Base-by-base conservation (phyloP, 164 flowering plant genomes). In the Warburgia ugandensis region DNA sequence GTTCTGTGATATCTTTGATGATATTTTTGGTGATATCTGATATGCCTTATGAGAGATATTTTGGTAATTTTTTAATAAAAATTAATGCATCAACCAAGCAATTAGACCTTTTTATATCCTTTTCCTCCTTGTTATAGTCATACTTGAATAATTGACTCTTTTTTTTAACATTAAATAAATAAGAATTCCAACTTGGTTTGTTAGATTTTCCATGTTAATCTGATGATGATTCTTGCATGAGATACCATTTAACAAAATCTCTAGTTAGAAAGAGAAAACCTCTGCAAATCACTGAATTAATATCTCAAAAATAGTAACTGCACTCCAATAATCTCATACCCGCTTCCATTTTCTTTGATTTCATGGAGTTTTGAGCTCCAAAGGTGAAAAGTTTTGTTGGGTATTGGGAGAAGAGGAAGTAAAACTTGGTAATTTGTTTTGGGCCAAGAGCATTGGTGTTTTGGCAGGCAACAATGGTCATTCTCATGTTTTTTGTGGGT, bases 381-480 rank as follows among this genome's bases (percentile, higher is more conserved):
- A 3, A 20, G 20, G 25, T 38, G 10, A 42, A 20, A 26, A 38
- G 0, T 29, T 40, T 45, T n/a, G 4, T 37, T 54, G 60, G 65
- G 67, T 40, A 21, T 51, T 32, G 38, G 63, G 14, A 17, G 52
- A 20, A 32, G 25, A 23, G 52, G 7, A 33, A 48, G 21, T 29
- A n/a, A n/a, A n/a, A n/a, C 30, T 26, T n/a, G 48, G 52, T 43
- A n/a, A 46, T 38, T 31, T 28, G 43, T 49, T 39, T 53, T 44
- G 38, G 70, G 55, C 48, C 66, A 61, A 25, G 33, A 43, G 32
- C 48, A 63, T 49, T 61, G 61, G 45, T 55, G 55, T 65, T 71
- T 66, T 72, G 74, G 77, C 65, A 70, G 70, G 79, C 74, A 73
- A 52, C 64, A 70, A 74, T 63, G 54, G 73, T 72, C 83, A 66